Evolutionary conservation across 306 rosid species (phyloP), one percentile per base, ranked within the genome.

Genomic region (Prunus salicina): DNA sequence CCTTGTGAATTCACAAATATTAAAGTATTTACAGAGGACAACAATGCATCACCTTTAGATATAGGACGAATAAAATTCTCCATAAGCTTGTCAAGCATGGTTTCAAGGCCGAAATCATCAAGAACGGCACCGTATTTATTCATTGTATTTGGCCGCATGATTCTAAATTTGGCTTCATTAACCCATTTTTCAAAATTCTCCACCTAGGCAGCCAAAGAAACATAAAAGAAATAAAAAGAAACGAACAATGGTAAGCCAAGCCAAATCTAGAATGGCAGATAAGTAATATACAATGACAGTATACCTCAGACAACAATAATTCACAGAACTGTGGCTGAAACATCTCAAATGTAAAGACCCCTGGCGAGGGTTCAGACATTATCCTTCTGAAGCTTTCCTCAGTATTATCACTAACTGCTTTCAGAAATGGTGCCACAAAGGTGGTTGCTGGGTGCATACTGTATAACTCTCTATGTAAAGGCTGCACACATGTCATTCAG

Each of bases 71-170:
- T 80, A 82, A 84, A 93, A 71, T 77, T 86, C 80, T 79, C 84
- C 98, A 91, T 83, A 72, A 93, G 81, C 74, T 83, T 91, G 76
- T 82, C 86, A 73, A 91, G 96, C 98, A 93, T 93, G 76, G 80
- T 52, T 80, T 91, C 96, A 75, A 93, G 66, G 75, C 98, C 97
- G 83, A 93, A 87, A 78, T 93, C 98, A 84, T 93, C 97, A 61
- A 93, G 98, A 84, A 93, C 98, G 7, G 87, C 98, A 65, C 98
- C 98, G 80, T 85, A 91, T 72, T 80, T 78, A 73, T 93, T 93
- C 97, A 93, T 87, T 77, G 93, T 93, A 75, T 88, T 93, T 24
- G 98, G 98, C 38, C 97, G 86, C 97, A 93, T 91, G 78, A 91
- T 91, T 82, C 88, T 87, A 84, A 82, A 83, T 75, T 91, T 89